A percentile compares a stretch with the other conserved stretches of the same genome.
phyloP scores from a whole-genome alignment of 805 yeast genomes.

The Metschnikowia similis region DNA sequence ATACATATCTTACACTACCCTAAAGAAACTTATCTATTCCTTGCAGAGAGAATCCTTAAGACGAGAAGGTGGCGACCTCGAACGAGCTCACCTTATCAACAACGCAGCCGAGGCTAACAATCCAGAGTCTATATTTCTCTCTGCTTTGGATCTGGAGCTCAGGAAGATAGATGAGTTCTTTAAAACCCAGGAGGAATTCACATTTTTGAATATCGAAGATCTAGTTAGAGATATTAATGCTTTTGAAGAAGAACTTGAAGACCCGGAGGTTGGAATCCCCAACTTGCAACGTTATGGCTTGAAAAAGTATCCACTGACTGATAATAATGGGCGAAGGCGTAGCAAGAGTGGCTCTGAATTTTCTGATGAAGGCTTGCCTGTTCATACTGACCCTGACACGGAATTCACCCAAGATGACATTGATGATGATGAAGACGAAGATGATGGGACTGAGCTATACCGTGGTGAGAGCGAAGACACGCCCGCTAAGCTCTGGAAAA shows the following conservation, averaged over 20 bases:
- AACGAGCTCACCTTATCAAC: conserved; percentile 26
- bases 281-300: conserved; percentile 8
- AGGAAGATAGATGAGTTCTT: conserved; percentile 74
- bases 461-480: conserved; percentile 6
- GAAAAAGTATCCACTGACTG: conserved; percentile 6
- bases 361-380: conserved; percentile 16
- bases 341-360: conserved; percentile 16
- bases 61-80: conserved; percentile 24
- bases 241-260: conserved; percentile 42
- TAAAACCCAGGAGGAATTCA: conserved; percentile 57
- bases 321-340: conserved; percentile 4
- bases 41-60: conserved; percentile 62
- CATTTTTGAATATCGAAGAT: conserved; percentile 49
- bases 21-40: conserved; percentile 79
- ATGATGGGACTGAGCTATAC: conserved; percentile 7
- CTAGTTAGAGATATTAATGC: conserved; percentile 60
- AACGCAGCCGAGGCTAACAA: conserved; percentile 24
- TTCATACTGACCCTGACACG: conserved; percentile 32
- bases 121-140: conserved; percentile 55
- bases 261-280: conserved; percentile 7
- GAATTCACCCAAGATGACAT: conserved; percentile 27
- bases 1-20: conserved; percentile 82
- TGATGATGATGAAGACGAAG: conserved; percentile 13
- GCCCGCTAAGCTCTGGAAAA: conserved; percentile 9
- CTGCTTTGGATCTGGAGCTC: conserved; percentile 76